Evolutionary conservation across 305 asterid genomes (phyloP), one percentile per base, ranked within the genome.

Genomic region (Rubia tinctorum): DNA sequence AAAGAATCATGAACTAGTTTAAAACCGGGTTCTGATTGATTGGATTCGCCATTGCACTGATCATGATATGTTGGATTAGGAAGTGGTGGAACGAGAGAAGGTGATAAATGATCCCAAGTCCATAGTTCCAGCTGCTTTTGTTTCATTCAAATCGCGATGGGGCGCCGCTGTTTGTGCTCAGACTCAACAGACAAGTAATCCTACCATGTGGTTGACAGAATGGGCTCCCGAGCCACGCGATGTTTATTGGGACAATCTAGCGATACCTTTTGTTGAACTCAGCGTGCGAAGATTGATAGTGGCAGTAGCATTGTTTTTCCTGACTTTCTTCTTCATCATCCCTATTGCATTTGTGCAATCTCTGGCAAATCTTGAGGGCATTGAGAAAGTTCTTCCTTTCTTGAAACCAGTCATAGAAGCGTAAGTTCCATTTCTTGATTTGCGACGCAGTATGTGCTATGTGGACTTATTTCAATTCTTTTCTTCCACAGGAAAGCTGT

Each of bases 141-240:
- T 94, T 30, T 94, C 99, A 6, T 94, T 94, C 74, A 89, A 87
- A 80, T 83, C 92, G 20, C 84, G 99, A 68, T 94, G 99, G 98
- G 99, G 93, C 74, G 96, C 99, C n/a, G 99, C 98, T 44, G 96
- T 94, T 67, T 92, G 99, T 63, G 95, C 98, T 39, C 99, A 94
- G 81, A 92, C 99, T 34, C 97, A 90, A 71, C 98, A 86, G 75
- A 56, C 98, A 13, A 89, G 95, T 74, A 94, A 94, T 77, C 96
- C 99, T 25, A 92, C 98, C 14, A 75, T 86, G 76, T 94, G 99
- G 99, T 83, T 94, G 74, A 89, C 97, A 22, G 92, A 92, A 73
- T 94, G 99, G 98, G 98, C 99, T 30, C 95, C 99, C 8, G 99
- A 94, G 73, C 99, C 98, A 12, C 92, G 95, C 49, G 95, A 94